Base-by-base conservation (phyloP, 1,139 yeast genomes). In the Debaryomyces sp. region DNA sequence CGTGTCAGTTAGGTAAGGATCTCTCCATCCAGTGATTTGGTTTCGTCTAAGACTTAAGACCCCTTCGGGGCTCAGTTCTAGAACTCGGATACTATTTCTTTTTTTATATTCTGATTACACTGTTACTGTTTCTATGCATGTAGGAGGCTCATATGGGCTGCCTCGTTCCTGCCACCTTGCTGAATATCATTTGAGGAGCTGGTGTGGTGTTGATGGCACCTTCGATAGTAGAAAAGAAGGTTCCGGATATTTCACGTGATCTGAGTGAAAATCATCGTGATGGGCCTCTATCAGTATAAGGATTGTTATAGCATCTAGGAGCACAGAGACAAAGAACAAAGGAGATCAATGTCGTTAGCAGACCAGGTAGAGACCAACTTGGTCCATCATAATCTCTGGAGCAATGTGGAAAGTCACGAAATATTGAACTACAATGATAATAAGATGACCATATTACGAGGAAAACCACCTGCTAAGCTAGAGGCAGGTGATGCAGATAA, bases 301-400 rank as follows among this genome's bases (percentile, higher is more conserved):
- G 26, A n/a, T 27, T 27, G 30, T n/a, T 5, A 12, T 27, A 27
- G 30, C n/a, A 27, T 12, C 30, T 27, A 27, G 30, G 13, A 27
- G 30, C 13, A n/a, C 30, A 27, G 15, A 6, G 10, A 21, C 10
- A 10, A 41, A 15, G 22, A 23, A 13, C 18, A 22, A 13, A 15
- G 9, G 33, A 17, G 21, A 21, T 41, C 36, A 1, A 17, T 10
- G 29, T 22, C 27, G 13, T n/a, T 41, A 32, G 43, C 43, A n/a
- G 56, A 64, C 24, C 68, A 66, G 49, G 76, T 73, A 9, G 51
- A 58, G 43, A 56, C 76, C 38, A 82, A 83, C 58, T 70, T 85
- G 35, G 66, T 76, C 1, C 79, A 82, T 54, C 82, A 81, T 59
- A 80, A 79, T 56, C 67, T 74, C 29, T 84, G 89, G 89, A 65